A percentile compares a stretch with the other conserved stretches of the same genome.
Evolutionary conservation across 2,329 filamentous ascomycete genomes (phyloP).

Genomic region (Ceratocystis destructans): DNA sequence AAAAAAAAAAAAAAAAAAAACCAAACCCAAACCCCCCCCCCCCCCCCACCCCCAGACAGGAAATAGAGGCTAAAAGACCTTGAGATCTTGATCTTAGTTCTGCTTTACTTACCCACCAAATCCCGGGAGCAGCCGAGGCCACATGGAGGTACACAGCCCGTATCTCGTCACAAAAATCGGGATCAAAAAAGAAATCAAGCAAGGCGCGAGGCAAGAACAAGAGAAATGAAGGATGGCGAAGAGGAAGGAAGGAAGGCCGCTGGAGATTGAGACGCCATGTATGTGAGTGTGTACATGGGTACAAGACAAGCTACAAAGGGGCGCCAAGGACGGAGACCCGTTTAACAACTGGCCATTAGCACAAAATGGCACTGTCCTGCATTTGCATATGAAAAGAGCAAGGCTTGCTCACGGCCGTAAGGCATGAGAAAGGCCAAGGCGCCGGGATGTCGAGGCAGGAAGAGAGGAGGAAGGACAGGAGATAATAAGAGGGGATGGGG

Average conservation of each 20-base stretch:
- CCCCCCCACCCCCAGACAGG: no score
- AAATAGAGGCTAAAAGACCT: no score
- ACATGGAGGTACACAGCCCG: not conserved
- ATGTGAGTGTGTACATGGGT: not conserved
- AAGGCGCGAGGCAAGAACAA: not conserved
- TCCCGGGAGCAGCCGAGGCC: not conserved
- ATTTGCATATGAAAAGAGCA: not conserved
- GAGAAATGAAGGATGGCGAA: not conserved
- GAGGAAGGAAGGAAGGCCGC: not conserved
- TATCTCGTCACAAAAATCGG: not conserved
- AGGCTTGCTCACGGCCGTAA: not conserved
- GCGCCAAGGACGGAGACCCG: not conserved
- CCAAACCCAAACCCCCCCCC: no score
- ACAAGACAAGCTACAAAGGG: not conserved
- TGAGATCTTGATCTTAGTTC: no score
- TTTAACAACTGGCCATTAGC: not conserved
- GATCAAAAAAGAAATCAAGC: not conserved
- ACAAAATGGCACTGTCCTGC: no score
- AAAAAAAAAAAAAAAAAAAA: no score
- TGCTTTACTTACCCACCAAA: no score
- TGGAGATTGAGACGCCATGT: not conserved
- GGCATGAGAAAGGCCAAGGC: not conserved
- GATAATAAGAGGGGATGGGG: not conserved
- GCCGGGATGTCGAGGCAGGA: not conserved
- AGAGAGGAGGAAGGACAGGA: not conserved